These are phyloP conservation scores for Erodium maritimum DNA, from an alignment of 345 rosid species.

Conservation along the genomic window DNA sequence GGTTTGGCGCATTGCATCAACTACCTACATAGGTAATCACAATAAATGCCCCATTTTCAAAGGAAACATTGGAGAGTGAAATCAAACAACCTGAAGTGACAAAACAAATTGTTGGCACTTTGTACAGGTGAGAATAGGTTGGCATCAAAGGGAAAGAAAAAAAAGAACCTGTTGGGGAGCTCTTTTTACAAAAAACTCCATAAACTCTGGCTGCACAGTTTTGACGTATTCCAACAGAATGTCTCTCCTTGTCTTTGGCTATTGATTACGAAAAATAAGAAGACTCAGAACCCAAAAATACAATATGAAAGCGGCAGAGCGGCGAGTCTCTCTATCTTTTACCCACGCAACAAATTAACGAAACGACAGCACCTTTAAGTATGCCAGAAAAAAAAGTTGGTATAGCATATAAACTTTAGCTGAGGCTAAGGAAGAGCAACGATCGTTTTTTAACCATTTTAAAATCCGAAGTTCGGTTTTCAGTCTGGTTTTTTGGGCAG, in stretches of 20 bases:
- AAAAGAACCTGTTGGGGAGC: slow-evolving; percentile 70
- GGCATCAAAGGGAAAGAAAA: not conserved
- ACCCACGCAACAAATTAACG: not conserved
- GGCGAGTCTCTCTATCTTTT: not conserved
- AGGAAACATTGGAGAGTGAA: not conserved
- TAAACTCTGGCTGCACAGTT: slow-evolving; percentile 90
- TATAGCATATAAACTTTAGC: no score
- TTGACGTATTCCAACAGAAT: slow-evolving; percentile 85
- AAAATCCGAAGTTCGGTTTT: no score
- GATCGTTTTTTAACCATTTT: no score
- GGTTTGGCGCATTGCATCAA: slow-evolving; percentile 94
- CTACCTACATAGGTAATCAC: slow-evolving; percentile 36
- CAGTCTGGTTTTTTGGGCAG: no score
- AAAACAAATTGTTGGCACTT: not conserved
- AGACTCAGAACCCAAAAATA: slow-evolving; percentile 9
- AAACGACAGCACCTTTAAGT: no score
- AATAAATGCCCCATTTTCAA: not conserved
- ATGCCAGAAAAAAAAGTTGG: no score
- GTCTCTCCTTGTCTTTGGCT: slow-evolving; percentile 70
- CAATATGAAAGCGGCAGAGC: not conserved
- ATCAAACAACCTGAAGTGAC: not conserved
- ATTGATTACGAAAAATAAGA: slow-evolving; percentile 5
- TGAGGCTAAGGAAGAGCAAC: no score
- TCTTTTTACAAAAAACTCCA: slow-evolving; percentile 82
- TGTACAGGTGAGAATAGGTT: not conserved